Conservation (phyloP, 495 filamentous ascomycete genomes). For the Penicillium salamii region DNA sequence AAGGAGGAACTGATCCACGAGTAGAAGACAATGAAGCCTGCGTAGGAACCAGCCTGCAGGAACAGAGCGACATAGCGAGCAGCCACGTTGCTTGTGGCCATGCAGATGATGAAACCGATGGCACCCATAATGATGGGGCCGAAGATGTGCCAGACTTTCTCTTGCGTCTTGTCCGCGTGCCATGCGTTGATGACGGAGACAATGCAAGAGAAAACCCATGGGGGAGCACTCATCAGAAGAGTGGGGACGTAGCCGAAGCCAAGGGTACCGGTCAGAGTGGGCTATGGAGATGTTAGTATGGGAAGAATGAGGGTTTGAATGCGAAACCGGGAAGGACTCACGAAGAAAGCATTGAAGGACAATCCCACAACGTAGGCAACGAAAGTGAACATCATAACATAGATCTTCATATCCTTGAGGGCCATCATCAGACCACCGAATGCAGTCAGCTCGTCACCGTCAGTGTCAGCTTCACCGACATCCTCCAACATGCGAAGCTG, state of each 20-base stretch:
- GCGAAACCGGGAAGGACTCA: too few species aligned
- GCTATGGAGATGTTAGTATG: constrained; percentile 70
- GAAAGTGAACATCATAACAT: constrained; percentile 55
- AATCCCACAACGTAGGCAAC: constrained; percentile 33
- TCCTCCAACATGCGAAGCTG: constrained; percentile 72
- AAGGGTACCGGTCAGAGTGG: constrained; percentile 73
- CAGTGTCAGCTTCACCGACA: constrained; percentile 69
- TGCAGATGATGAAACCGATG: constrained; percentile 71
- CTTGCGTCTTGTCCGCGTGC: constrained; percentile 77
- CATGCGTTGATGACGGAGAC: constrained; percentile 69
- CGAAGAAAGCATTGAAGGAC: constrained; percentile 37
- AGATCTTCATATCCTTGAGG: constrained; percentile 67
- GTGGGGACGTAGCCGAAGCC: constrained; percentile 63
- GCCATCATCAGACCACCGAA: constrained; percentile 66
- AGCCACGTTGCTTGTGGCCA: constrained; percentile 58
- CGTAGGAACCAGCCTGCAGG: constrained; percentile 61
- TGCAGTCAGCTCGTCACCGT: constrained; percentile 56
- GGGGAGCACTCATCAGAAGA: constrained; percentile 74
- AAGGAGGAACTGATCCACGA: constrained; percentile 79
- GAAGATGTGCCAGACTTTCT: constrained; percentile 65
- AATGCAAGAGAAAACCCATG: constrained; percentile 69
- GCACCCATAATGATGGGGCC: constrained; percentile 66
- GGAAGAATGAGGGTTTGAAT: too few species aligned
- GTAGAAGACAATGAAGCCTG: constrained; percentile 67
- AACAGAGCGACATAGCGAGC: constrained; percentile 78